These are phyloP conservation scores for Termitomyces titanicus DNA, from an alignment of 768 basidiomycete species.

Conservation along the genomic window DNA sequence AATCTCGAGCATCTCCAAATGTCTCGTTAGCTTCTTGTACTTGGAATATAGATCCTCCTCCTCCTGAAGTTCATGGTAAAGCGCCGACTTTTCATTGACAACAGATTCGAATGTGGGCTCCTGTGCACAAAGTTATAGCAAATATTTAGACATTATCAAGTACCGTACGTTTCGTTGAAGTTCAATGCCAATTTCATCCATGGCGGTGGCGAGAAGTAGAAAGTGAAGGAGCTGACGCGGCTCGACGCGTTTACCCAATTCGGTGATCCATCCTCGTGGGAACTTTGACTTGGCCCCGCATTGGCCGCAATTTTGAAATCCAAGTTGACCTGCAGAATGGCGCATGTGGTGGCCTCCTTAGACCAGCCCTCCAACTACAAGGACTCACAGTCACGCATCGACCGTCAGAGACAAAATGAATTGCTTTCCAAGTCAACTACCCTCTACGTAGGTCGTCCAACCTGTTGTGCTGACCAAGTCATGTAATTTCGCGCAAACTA, in stretches of 20 bases:
- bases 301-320: conserved; percentile 6
- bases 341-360: conserved; percentile 78
- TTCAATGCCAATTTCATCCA: conserved; percentile 91
- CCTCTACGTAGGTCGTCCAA: conserved; percentile 68
- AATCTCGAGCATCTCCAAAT: conserved; percentile 92
- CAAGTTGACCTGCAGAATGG: conserved; percentile 44
- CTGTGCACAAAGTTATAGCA: conserved; percentile 33
- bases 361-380: conserved; percentile 98
- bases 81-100: conserved; percentile 82
- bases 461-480: conserved; percentile 16
- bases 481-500: conserved; percentile 25
- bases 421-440: conserved; percentile 83
- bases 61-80: conserved; percentile 82
- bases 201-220: conserved; percentile 32
- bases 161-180: conserved; percentile 68
- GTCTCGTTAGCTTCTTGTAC: conserved; percentile 93
- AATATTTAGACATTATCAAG: neutral
- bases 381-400: conserved; percentile 82
- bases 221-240: conserved; percentile 43
- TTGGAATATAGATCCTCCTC: conserved; percentile 97
- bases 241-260: conserved; percentile 40
- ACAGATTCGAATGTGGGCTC: conserved; percentile 89
- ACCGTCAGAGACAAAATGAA: conserved; percentile 76
- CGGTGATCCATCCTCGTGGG: conserved; percentile 33
- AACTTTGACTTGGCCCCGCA: conserved; percentile 17